phyloP scores from a whole-genome alignment of 2,329 filamentous ascomycete genomes.

The Zalaria sp. region DNA sequence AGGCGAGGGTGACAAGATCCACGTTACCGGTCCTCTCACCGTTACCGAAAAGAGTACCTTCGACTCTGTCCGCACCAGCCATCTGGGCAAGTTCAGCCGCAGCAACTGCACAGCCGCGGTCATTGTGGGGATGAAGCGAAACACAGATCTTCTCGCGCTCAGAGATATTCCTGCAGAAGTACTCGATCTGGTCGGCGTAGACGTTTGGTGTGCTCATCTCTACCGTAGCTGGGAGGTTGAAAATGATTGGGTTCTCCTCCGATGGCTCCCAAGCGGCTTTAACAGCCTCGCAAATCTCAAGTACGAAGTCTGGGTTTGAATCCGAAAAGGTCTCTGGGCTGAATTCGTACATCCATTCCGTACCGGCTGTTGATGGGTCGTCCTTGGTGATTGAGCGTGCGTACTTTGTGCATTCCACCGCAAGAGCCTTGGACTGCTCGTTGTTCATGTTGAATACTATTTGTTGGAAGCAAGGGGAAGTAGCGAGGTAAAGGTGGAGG shows the following conservation, averaged over 20 bases:
- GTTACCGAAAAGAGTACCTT: slow-evolving; percentile 88
- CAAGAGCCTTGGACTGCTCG: slow-evolving; percentile 66
- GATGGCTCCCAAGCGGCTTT: slow-evolving; percentile 85
- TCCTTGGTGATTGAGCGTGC: slow-evolving; percentile 84
- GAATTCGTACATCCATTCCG: slow-evolving; percentile 70
- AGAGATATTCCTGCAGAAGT: slow-evolving; percentile 74
- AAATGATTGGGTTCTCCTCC: slow-evolving; percentile 71
- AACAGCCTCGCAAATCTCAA: slow-evolving; percentile 80
- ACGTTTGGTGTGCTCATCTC: slow-evolving; percentile 92
- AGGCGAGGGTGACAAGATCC: slow-evolving; percentile 77
- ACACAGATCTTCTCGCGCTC: slow-evolving; percentile 80
- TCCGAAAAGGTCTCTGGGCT: slow-evolving; percentile 85
- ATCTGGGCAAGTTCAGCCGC: slow-evolving; percentile 89
- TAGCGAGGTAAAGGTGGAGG: slow-evolving; percentile 90
- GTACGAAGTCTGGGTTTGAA: slow-evolving; percentile 66
- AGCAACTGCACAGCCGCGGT: slow-evolving; percentile 78
- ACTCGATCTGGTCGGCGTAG: slow-evolving; percentile 93
- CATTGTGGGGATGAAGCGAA: slow-evolving; percentile 88
- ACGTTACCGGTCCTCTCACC: slow-evolving; percentile 94
- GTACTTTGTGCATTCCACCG: slow-evolving; percentile 73
- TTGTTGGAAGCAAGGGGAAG: slow-evolving; percentile 85
- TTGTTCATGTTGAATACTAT: slow-evolving; percentile 83
- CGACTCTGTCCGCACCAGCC: slow-evolving; percentile 88
- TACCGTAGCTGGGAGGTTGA: slow-evolving; percentile 92
- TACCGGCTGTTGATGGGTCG: slow-evolving; percentile 40